Evolutionary conservation across 148 eudicot species (phyloP).

Genomic region (Persicaria tinctoria): DNA sequence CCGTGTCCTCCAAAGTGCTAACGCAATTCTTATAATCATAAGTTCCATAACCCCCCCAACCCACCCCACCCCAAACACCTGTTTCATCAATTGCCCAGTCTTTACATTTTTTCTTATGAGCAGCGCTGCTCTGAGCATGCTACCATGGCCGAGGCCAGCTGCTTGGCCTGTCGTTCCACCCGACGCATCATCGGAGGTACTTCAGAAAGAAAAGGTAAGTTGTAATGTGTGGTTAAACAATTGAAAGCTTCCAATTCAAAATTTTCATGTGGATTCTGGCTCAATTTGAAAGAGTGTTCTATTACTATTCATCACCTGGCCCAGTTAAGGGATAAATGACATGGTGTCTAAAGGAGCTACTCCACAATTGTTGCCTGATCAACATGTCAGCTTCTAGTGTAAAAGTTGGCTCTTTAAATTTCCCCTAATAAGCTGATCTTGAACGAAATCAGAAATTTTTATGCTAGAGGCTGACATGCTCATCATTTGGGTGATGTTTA

Average conservation of each 20-base stretch:
- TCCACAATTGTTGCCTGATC: neutral
- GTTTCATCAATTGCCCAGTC: neutral
- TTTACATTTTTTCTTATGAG: slow-evolving; percentile 14
- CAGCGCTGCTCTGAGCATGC: slow-evolving; percentile 95
- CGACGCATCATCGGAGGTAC: slow-evolving; percentile 74
- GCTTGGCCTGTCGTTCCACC: slow-evolving; percentile 90
- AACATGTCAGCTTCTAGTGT: neutral
- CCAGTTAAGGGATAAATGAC: neutral
- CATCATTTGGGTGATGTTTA: neutral
- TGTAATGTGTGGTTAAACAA: neutral
- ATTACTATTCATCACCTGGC: neutral
- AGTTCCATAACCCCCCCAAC: neutral
- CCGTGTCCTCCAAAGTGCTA: neutral
- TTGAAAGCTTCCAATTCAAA: neutral
- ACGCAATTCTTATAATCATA: neutral
- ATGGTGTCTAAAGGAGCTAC: neutral
- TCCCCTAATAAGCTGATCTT: neutral
- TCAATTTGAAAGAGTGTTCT: neutral
- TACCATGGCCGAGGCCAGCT: slow-evolving; percentile 98
- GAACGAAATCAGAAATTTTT: neutral
- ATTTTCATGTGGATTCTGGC: neutral
- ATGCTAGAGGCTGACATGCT: neutral
- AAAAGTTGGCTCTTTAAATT: neutral
- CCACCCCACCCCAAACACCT: neutral
- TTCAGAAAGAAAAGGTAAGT: slow-evolving; percentile 82